Evolutionary conservation across 305 asterid species (phyloP), one percentile per base, ranked within the genome.

Genomic region (Fraxinus sp.): DNA sequence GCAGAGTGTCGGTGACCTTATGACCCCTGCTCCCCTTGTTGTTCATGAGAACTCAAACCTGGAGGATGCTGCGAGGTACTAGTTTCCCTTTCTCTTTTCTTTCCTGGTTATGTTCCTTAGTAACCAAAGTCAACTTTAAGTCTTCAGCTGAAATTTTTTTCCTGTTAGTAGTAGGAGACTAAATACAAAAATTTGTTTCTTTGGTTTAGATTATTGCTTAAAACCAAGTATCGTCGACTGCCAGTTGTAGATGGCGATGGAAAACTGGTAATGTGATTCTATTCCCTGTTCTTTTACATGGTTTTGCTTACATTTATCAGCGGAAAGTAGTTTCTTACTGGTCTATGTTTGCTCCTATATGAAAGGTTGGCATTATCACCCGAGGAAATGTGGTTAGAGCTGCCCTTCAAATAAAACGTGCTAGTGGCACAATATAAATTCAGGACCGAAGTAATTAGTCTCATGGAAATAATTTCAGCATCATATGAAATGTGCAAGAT

Each of bases 31-130:
- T 73, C 99, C 99, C 20, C 95, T 95, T 59, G 90, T 88, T 55
- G 95, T 95, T 82, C 94, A 91, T 66, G 97, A 94, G 87, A 87
- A 80, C 89, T 93, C 95, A 87, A 92, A 93, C 88, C 97, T 95
- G 44, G 99, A 92, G 91, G 99, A 94, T 88, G 99, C 97, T 79
- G 97, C 91, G 32, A 95, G 98, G 99, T 95, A 88, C 70, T 64
- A 80, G 44, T 5, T 33, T 49, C 77, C 73, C 81, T 75, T 64
- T 20, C 13, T 64, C 16, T 24, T 24, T 8, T 26, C 35, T 3
- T 24, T 22, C 20, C 20, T n/a, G 30, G 68, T 37, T 37, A 57
- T 1, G n/a, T 36, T 59, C 30, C 13, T 18, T 7, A 7, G 30
- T 7, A 18, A 7, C 70, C 1, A 18, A 64, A 64, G n/a, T 24